Conservation (phyloP, 345 rosid genomes). For the Eucalyptus marginata region DNA sequence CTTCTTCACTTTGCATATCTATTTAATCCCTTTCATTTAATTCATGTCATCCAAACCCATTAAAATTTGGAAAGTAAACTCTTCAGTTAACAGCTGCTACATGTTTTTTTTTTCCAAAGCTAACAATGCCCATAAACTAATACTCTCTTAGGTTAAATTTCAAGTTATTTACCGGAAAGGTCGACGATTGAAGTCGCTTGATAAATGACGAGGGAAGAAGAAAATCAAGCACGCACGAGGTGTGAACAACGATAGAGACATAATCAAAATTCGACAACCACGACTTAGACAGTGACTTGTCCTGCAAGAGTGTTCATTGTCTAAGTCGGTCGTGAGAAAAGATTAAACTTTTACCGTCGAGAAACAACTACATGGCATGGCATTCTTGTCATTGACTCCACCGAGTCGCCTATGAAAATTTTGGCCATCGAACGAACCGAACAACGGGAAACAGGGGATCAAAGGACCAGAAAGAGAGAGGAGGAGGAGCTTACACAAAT, state of each 20-base stretch:
- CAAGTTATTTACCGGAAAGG: not conserved
- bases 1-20: not conserved
- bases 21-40: not conserved
- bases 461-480: not conserved
- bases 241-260: not conserved
- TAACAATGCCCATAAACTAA: not conserved
- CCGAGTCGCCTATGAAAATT: not conserved
- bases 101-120: not conserved
- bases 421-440: not conserved
- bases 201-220: not conserved
- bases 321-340: not conserved
- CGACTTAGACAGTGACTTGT: not conserved
- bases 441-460: not conserved
- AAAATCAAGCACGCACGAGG: not conserved
- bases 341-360: not conserved
- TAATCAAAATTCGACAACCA: not conserved
- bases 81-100: not conserved
- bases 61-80: not conserved
- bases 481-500: constrained; percentile 47
- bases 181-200: not conserved
- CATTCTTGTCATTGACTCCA: not conserved
- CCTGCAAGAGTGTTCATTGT: not conserved
- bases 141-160: not conserved
- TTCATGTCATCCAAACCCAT: too few relatives aligned
- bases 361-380: not conserved